These are phyloP conservation scores for Corymbia maculata DNA, from an alignment of 345 rosid genomes.

Conservation along the genomic window DNA sequence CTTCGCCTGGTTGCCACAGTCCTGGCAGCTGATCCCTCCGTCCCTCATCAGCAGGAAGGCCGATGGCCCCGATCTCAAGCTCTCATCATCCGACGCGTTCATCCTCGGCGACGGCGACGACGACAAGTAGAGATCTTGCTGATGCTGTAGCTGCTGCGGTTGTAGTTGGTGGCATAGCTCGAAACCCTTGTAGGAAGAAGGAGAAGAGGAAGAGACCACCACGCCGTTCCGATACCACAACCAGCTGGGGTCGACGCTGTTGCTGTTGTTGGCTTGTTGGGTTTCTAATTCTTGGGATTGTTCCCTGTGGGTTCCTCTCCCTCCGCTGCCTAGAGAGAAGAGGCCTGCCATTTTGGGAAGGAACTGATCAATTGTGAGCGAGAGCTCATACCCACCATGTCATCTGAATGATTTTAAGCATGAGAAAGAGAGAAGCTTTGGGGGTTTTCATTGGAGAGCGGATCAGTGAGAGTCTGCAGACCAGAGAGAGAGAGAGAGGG, in stretches of 20 bases:
- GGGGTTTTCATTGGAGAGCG: background rate
- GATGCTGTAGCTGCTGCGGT: background rate
- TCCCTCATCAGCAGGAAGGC: slow-evolving; percentile 16
- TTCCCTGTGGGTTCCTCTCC: background rate
- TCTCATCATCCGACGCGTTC: slow-evolving; percentile 18
- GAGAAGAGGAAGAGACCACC: background rate
- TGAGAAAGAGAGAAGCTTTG: background rate
- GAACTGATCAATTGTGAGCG: background rate
- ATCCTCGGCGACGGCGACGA: background rate
- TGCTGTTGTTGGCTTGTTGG: background rate
- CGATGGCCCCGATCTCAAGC: slow-evolving; percentile 38
- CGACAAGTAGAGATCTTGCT: background rate
- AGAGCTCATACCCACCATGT: background rate
- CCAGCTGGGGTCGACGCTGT: background rate
- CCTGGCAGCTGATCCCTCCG: slow-evolving; percentile 51
- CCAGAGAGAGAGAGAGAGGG: background rate
- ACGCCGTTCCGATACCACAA: background rate
- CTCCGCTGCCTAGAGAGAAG: background rate
- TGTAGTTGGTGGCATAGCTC: background rate
- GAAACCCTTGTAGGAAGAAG: background rate
- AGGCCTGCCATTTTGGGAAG: background rate
- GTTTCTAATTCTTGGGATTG: background rate
- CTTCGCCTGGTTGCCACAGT: slow-evolving; percentile 89
- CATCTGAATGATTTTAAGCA: background rate
- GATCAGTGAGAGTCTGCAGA: background rate